Conservation (phyloP, 2,329 filamentous ascomycete genomes). For the Sclerotinia minor region DNA sequence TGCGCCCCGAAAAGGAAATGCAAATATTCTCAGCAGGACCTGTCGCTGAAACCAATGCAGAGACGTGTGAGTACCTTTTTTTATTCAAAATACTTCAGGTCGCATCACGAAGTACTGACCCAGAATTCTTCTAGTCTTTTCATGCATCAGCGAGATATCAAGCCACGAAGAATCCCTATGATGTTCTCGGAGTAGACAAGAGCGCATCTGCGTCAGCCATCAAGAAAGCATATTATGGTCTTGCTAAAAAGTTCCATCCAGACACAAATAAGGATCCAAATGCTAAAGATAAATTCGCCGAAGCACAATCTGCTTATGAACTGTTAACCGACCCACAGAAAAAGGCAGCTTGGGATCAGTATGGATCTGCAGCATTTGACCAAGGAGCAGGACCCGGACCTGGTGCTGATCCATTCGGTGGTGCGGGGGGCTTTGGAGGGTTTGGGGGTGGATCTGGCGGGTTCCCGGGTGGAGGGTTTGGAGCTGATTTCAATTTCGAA, state of each 20-base stretch:
- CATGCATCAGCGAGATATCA: constrained; percentile 38
- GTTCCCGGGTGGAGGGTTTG: constrained; percentile 62
- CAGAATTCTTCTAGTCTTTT: constrained; percentile 34
- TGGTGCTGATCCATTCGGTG: constrained; percentile 59
- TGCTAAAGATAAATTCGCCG: constrained; percentile 94
- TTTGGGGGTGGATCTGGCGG: constrained; percentile 50
- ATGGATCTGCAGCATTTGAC: constrained; percentile 84
- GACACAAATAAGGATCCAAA: constrained; percentile 94
- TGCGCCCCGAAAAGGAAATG: not conserved
- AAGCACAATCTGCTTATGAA: constrained; percentile 93
- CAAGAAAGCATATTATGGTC: constrained; percentile 96
- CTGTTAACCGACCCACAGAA: constrained; percentile 90
- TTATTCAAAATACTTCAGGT: not conserved
- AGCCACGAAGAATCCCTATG: constrained; percentile 74
- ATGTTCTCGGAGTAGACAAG: constrained; percentile 80
- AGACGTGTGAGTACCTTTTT: constrained; percentile 35
- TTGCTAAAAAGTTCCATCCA: constrained; percentile 96
- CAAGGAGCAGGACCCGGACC: constrained; percentile 61
- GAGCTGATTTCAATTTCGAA: constrained; percentile 89
- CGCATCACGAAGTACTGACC: constrained; percentile 15
- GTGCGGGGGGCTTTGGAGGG: constrained; percentile 60
- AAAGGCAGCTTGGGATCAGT: constrained; percentile 87
- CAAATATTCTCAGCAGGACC: constrained; percentile 6
- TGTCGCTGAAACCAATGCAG: constrained; percentile 22
- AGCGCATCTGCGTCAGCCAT: constrained; percentile 81